A percentile compares a stretch with the other conserved stretches of the same genome.
Conservation (phyloP, 345 rosid genomes). For the Populus deltoides region DNA sequence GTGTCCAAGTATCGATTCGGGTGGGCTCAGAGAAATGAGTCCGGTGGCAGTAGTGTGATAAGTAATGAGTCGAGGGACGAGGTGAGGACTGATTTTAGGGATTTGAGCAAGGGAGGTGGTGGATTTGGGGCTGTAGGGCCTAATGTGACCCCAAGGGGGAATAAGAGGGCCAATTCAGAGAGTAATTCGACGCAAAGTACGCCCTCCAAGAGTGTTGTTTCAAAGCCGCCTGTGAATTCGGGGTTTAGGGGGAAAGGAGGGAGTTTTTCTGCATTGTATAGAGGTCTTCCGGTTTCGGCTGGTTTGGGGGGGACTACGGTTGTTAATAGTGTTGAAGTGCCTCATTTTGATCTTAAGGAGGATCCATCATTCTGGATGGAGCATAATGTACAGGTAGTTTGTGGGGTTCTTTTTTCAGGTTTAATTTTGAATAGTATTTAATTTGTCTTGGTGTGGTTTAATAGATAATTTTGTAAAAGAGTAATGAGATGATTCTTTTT, state of each 20-base stretch:
- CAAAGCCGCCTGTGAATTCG: slow-evolving; percentile 73
- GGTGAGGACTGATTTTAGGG: slow-evolving; percentile 10
- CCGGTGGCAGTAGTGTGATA: neutral
- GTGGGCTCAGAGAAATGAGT: slow-evolving; percentile 62
- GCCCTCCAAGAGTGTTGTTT: slow-evolving; percentile 82
- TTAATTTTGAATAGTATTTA: neutral
- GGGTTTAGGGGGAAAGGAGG: slow-evolving; percentile 57
- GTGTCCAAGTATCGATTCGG: slow-evolving; percentile 55
- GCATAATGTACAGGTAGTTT: slow-evolving; percentile 83
- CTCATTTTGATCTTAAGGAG: slow-evolving; percentile 89
- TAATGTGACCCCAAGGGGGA: slow-evolving; percentile 55
- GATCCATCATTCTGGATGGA: slow-evolving; percentile 99
- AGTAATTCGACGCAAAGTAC: slow-evolving; percentile 76
- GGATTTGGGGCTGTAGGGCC: slow-evolving; percentile 1
- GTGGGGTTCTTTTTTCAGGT: neutral
- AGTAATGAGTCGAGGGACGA: slow-evolving; percentile 31
- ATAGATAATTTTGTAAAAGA: neutral
- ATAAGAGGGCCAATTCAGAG: slow-evolving; percentile 46
- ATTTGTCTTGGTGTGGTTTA: neutral
- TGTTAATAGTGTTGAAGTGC: slow-evolving; percentile 76
- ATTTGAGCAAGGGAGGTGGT: neutral
- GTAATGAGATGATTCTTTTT: neutral
- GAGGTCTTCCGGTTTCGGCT: slow-evolving; percentile 62
- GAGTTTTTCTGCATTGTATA: slow-evolving; percentile 66
- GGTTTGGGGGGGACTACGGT: slow-evolving; percentile 35